These are phyloP conservation scores for Fusarium sambucinum DNA, from an alignment of 2,329 filamentous ascomycete species.

Conservation along the genomic window DNA sequence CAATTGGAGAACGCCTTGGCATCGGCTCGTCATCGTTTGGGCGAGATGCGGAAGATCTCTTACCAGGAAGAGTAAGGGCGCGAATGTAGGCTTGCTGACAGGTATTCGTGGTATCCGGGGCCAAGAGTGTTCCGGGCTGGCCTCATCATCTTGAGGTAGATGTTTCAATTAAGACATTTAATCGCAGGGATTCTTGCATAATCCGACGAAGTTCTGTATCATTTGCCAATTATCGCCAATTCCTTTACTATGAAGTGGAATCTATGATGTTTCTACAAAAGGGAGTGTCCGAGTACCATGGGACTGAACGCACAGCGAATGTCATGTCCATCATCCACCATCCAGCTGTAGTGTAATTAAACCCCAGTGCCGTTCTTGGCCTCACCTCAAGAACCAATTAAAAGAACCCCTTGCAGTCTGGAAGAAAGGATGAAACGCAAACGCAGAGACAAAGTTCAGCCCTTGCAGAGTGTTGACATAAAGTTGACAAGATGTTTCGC, in stretches of 20 bases:
- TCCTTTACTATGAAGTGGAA: neutral
- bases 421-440: neutral
- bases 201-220: neutral
- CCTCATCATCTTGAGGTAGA: neutral
- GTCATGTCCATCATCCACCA: neutral
- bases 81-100: constrained; percentile 1
- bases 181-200: constrained; percentile 2
- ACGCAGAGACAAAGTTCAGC: too few species aligned
- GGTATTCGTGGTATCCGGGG: constrained; percentile 15
- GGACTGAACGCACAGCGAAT: neutral
- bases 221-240: neutral
- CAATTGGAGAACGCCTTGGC: constrained; percentile 90
- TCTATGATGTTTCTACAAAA: neutral
- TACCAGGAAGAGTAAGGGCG: constrained; percentile 79
- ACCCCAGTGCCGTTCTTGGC: neutral
- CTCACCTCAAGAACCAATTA: neutral
- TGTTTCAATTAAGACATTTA: constrained; percentile 7
- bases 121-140: neutral
- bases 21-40: constrained; percentile 82
- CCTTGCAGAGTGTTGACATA: too few species aligned
- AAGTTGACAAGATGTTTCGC: too few species aligned
- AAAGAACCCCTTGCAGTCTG: neutral
- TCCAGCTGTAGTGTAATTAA: neutral
- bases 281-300: neutral
- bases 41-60: constrained; percentile 98